Evolutionary conservation across 1,139 yeast genomes (phyloP), one percentile per base, ranked within the genome.

Genomic region (Yueomyces sp.): DNA sequence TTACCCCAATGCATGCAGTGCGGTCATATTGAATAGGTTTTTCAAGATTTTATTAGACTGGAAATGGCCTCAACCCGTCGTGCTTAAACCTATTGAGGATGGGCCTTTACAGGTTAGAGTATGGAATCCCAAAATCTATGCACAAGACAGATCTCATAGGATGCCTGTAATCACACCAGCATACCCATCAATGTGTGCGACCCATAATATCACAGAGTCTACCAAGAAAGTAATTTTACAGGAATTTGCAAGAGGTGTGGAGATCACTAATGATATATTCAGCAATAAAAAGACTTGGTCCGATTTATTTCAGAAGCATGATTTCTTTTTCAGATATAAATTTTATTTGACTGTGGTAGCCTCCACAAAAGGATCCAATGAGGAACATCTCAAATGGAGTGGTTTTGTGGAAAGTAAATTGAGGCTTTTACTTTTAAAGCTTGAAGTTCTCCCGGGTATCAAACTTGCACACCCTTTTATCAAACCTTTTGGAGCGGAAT

Each of bases 91-190:
- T 7, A 91, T 91, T 47, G 99, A 93, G 58, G 97, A 89, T 63
- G 98, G 98, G 0, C 97, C 98, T 0, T 66, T 93, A 39, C 96
- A 89, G 54, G 97, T 87, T 0, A 73, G 95, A 48, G 95, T 91
- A 4, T 91, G 99, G 99, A 91, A 91, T 58, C 99, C 99, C 4
- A 75, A 82, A 50, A 65, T 91, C 3, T 91, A 91, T 56, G 79
- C 89, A 1, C 84, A 77, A 51, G 99, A 91, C 59, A 74, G 95
- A 46, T 78, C 77, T 33, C 99, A 91, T 63, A 70, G 79, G 51
- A 93, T 91, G 98, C 99, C 99, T 0, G 95, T 91, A n/a, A 91
- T 91, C 43, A 91, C 99, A 0, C 99, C 99, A 0, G 97, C 98
- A 0, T 91, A 91, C 57, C 99, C 99, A 0, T 87, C 97, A 1